A percentile compares a stretch with the other conserved stretches of the same genome.
Conservation (phyloP, 1,284 basidiomycete genomes). For the Anthracocystis panici-leucophaei region DNA sequence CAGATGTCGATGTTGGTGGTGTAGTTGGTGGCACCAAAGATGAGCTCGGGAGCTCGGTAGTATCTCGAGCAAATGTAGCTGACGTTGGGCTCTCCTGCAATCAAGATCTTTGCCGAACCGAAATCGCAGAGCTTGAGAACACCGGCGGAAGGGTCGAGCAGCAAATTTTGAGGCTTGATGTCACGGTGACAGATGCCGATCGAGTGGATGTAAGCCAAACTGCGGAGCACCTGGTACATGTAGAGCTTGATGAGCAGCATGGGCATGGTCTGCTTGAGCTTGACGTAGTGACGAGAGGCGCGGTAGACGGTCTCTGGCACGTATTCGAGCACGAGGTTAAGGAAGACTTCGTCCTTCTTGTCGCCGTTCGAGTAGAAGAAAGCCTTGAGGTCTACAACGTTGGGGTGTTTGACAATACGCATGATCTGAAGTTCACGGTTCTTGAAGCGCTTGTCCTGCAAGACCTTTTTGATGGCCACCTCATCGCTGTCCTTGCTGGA, state of each 20-base stretch:
- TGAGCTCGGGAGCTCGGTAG: slow-evolving; percentile 98
- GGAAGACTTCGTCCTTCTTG: slow-evolving; percentile 99
- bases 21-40: slow-evolving; percentile 99
- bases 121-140: slow-evolving; percentile 99
- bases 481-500: slow-evolving; percentile 71
- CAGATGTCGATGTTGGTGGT: slow-evolving; percentile 99
- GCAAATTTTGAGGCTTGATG: slow-evolving; percentile 98
- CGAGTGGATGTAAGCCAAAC: slow-evolving; percentile 96
- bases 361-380: slow-evolving; percentile 99
- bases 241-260: slow-evolving; percentile 99
- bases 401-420: slow-evolving; percentile 96
- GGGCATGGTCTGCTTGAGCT: slow-evolving; percentile 99
- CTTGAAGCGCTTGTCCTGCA: slow-evolving; percentile 99
- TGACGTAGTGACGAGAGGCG: slow-evolving; percentile 97
- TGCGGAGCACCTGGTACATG: slow-evolving; percentile 97
- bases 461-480: slow-evolving; percentile 99
- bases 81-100: slow-evolving; percentile 98
- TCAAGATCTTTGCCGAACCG: slow-evolving; percentile 97
- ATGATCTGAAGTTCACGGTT: slow-evolving; percentile 99
- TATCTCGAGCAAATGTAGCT: slow-evolving; percentile 99
- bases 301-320: slow-evolving; percentile 99
- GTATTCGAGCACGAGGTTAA: slow-evolving; percentile 98
- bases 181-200: slow-evolving; percentile 90
- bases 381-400: slow-evolving; percentile 95
- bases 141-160: slow-evolving; percentile 95